Percentiles rank a stretch among this genome's conserved stretches.
phyloP scores from a whole-genome alignment of 768 basidiomycete species.

The Coprinopsis sp. region DNA sequence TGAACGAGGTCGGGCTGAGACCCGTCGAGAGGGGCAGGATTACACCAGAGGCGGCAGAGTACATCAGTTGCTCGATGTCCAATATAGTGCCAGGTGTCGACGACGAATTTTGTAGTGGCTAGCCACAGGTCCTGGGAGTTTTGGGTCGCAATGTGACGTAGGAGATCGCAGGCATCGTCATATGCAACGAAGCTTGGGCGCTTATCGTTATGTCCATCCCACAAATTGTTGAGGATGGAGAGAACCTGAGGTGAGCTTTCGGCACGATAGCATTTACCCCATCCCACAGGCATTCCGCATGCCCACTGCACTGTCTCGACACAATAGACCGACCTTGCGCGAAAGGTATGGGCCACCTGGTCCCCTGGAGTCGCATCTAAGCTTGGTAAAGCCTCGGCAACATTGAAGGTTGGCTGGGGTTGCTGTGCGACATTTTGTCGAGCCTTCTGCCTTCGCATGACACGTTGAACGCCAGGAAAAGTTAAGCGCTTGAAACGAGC shows the following conservation, averaged over 20 bases:
- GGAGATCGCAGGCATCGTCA: too few species aligned
- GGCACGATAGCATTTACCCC: slow-evolving; percentile 18
- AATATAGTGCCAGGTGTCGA: slow-evolving; percentile 24
- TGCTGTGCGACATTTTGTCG: slow-evolving; percentile 2
- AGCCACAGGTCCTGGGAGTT: slow-evolving; percentile 13
- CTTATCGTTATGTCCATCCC: slow-evolving; percentile 6
- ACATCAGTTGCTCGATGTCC: slow-evolving; percentile 15
- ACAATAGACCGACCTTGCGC: slow-evolving; percentile 13
- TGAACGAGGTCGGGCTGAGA: slow-evolving; percentile 17
- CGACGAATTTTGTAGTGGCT: slow-evolving; percentile 16
- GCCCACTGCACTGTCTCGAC: slow-evolving; percentile 21
- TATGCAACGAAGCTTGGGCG: slow-evolving; percentile 18
- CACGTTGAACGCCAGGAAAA: slow-evolving; percentile 22
- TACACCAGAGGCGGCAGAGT: too few species aligned
- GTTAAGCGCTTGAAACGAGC: slow-evolving; percentile 17
- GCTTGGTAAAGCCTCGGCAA: slow-evolving; percentile 3
- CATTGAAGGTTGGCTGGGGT: neutral
- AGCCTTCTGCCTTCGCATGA: slow-evolving; percentile 17
- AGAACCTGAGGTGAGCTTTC: slow-evolving; percentile 20
- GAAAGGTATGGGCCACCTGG: slow-evolving; percentile 9
- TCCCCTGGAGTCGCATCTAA: slow-evolving; percentile 9
- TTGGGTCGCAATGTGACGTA: slow-evolving; percentile 20
- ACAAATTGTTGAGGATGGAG: slow-evolving; percentile 13
- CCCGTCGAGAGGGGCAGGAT: slow-evolving; percentile 19
- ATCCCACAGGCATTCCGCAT: slow-evolving; percentile 20